Base-by-base conservation (phyloP, 345 rosid species). In the Noccaea bulbosa region DNA sequence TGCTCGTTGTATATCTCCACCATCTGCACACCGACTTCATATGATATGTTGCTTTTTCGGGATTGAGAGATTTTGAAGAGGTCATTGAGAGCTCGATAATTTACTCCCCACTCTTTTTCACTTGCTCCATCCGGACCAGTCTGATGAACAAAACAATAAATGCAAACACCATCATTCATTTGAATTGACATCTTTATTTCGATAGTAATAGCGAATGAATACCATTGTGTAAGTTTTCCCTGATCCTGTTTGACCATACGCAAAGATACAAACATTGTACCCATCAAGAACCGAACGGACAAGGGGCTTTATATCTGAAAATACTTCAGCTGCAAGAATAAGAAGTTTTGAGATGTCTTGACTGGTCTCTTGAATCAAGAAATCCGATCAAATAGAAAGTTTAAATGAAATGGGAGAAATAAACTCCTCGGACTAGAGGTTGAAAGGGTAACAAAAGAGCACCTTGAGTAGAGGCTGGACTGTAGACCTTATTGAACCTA, bases 191-290 rank as follows among this genome's bases (percentile, higher is more conserved):
- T 17, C 11, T 73, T 24, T 35, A 24, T 14, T 0, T 20, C 6
- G 41, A 27, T 45, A 7, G 10, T 4, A 12, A 12, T 32, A 45
- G 65, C 14, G 65, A 15, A 14, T 7, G 45, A 44, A 4, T 82
- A 93, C 98, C 99, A 94, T 94, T 5, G 99, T 94, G 74, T 86
- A 83, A 5, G 99, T 93, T 81, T 93, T 93, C 22, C 98, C 98
- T 1, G 97, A 93, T 72, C 98, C 98, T 39, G 98, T 93, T 79
- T 94, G 99, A 37, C 99, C 99, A 60, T 94, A 94, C 4, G 99
- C 99, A 81, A 94, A 91, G 61, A 94, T 94, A 65, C 99, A 91
- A 1, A 87, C 98, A 65, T 83, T 88, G 67, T 84, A 91, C 17
- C 99, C 99, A 82, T 94, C 98, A 7, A 91, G 85, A 11, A 85